Percentiles rank a stretch among this genome's conserved stretches.
Evolutionary conservation across 192 early-diverging fungal species (phyloP).

Genomic region (Ambispora gerdemannii): DNA sequence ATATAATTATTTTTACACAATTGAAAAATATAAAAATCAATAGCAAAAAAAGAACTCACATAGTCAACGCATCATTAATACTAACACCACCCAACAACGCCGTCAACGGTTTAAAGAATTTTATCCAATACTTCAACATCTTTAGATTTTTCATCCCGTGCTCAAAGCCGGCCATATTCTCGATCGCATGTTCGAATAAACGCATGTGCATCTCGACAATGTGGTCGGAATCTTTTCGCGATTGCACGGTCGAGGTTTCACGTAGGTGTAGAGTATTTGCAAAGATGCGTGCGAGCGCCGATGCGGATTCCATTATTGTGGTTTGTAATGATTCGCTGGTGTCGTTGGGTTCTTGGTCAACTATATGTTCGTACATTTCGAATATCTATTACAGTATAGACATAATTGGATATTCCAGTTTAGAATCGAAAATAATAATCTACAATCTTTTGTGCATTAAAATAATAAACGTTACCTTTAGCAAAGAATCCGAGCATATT

Average conservation of each 20-base stretch:
- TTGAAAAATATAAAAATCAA: background rate
- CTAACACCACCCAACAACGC: slow-evolving; percentile 38
- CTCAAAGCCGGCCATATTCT: slow-evolving; percentile 31
- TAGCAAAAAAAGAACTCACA: slow-evolving; percentile 38
- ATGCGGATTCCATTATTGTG: slow-evolving; percentile 34
- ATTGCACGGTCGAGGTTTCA: slow-evolving; percentile 32
- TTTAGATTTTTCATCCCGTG: slow-evolving; percentile 18
- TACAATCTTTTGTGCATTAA: background rate
- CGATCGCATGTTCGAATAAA: slow-evolving; percentile 37
- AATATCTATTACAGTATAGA: background rate
- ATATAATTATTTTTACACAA: no score
- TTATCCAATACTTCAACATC: slow-evolving; percentile 29
- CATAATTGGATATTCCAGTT: background rate
- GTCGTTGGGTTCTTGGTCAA: slow-evolving; percentile 33
- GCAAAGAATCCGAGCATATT: slow-evolving; percentile 41
- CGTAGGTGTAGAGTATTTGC: slow-evolving; percentile 26
- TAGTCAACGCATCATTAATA: slow-evolving; percentile 34
- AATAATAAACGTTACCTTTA: slow-evolving; percentile 47
- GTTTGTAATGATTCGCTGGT: slow-evolving; percentile 27
- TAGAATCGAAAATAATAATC: background rate
- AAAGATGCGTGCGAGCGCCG: slow-evolving; percentile 40
- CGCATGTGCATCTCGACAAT: slow-evolving; percentile 39
- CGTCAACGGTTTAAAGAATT: slow-evolving; percentile 49
- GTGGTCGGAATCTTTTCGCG: slow-evolving; percentile 34
- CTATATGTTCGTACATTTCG: background rate